Percentiles rank a stretch among this genome's conserved stretches.
Evolutionary conservation across 805 yeast species (phyloP).

Genomic region (Candida nemodendra): DNA sequence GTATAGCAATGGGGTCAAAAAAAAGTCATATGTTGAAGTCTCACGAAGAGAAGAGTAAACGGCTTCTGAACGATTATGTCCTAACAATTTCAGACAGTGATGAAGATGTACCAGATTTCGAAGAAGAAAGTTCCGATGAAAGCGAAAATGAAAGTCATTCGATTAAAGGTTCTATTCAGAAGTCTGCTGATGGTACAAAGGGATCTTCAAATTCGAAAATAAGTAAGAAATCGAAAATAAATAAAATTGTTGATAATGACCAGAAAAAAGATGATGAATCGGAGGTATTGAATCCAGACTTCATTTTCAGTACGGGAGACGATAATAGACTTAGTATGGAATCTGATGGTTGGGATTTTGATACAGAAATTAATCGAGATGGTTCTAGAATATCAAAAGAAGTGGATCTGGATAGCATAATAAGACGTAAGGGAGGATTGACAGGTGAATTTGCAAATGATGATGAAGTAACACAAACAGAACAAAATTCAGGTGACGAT

Average conservation of each 20-base stretch:
- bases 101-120: slow-evolving; percentile 50
- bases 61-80: slow-evolving; percentile 49
- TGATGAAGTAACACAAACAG: slow-evolving; percentile 38
- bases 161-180: not conserved
- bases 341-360: slow-evolving; percentile 85
- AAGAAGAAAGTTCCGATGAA: slow-evolving; percentile 45
- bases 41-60: slow-evolving; percentile 3
- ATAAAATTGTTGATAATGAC: slow-evolving; percentile 25
- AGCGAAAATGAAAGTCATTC: slow-evolving; percentile 22
- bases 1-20: no score
- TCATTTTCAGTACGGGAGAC: slow-evolving; percentile 66
- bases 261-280: slow-evolving; percentile 38
- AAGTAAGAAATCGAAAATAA: slow-evolving; percentile 31
- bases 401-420: slow-evolving; percentile 85
- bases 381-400: slow-evolving; percentile 41
- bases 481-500: slow-evolving; percentile 34
- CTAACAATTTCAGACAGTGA: slow-evolving; percentile 78
- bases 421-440: slow-evolving; percentile 79
- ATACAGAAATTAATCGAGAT: slow-evolving; percentile 40
- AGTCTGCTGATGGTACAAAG: not conserved
- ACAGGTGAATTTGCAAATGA: slow-evolving; percentile 28
- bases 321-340: slow-evolving; percentile 32
- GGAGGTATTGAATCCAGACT: slow-evolving; percentile 70
- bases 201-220: slow-evolving; percentile 16
- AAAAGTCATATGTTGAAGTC: not conserved